Evolutionary conservation across 371 early-diverging fungal species (phyloP), one percentile per base, ranked within the genome.

Genomic region (Mortierella sp.): DNA sequence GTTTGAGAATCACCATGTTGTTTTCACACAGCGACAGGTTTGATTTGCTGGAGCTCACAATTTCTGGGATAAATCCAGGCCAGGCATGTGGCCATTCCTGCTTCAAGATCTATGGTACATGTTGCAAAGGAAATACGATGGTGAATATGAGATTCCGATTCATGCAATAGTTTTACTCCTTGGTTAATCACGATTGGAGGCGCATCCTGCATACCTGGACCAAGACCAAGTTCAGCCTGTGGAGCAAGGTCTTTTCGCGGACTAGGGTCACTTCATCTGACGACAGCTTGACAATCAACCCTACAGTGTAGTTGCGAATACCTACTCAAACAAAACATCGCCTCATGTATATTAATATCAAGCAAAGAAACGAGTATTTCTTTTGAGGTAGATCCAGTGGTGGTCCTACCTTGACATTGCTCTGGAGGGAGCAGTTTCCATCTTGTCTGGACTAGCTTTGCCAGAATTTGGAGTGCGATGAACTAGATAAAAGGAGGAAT

Each of bases 11-110:
- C 55, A 93, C 93, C 96, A 99, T 98, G 84, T 99, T 99, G 90
- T 99, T 99, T 79, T 97, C 98, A 84, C 99, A 99, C 13, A 99
- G 88, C 0, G 95, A 87, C 22, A 99, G 89, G 71, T 94, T 97
- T 9, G 95, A 92, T 80, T 95, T 93, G 84, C 97, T 96, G 9
- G 97, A 95, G n/a, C 85, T 85, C 21, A 99, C 96, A 73, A 99
- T 94, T 84, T 99, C 99, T 28, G 97, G 94, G 72, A 99, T 99
- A 84, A 99, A 99, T 21, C 91, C 91, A 4, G 99, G 99, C 99
- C 99, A 99, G 78, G 98, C 96, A 69, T 96, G 94, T 19, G 99
- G 99, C 99, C 99, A 99, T 83, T 99, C 99, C 85, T 99, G 98
- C 86, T 99, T 99, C 69, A 99, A 87, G 58, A 99, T 97, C 95